A percentile compares a stretch with the other conserved stretches of the same genome.
Evolutionary conservation across 73 alveolate species (phyloP).

Genomic region (Paraurostyla sp.): DNA sequence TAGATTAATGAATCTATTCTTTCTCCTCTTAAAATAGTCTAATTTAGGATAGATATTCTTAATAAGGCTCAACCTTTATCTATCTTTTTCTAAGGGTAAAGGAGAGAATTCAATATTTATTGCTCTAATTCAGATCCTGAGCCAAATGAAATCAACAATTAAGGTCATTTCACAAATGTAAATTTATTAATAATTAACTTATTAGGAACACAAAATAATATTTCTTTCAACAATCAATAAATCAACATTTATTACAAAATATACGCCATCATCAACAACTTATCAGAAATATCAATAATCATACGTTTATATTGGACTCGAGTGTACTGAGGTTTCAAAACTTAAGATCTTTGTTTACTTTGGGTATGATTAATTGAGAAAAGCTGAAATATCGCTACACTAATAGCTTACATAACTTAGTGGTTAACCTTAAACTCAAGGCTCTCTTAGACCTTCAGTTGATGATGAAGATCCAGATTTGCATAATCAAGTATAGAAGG

Average conservation of each 20-base stretch:
- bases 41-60: background rate
- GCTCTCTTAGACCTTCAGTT: no score
- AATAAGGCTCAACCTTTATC: background rate
- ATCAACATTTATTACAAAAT: background rate
- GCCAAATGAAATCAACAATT: background rate
- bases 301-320: background rate
- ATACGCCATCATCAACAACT: background rate
- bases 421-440: no score
- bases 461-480: background rate
- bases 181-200: background rate
- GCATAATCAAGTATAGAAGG: background rate
- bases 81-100: background rate
- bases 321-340: background rate
- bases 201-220: slow-evolving; percentile 12
- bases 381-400: background rate
- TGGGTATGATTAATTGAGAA: background rate
- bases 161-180: background rate
- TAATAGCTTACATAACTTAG: background rate
- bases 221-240: background rate
- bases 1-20: background rate
- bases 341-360: background rate
- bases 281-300: background rate
- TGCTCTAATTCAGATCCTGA: background rate
- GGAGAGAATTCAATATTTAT: slow-evolving; percentile 5
- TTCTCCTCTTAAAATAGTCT: background rate